Evolutionary conservation across 75 land plant genomes (phyloP).

Genomic region (Pinus taeda): DNA sequence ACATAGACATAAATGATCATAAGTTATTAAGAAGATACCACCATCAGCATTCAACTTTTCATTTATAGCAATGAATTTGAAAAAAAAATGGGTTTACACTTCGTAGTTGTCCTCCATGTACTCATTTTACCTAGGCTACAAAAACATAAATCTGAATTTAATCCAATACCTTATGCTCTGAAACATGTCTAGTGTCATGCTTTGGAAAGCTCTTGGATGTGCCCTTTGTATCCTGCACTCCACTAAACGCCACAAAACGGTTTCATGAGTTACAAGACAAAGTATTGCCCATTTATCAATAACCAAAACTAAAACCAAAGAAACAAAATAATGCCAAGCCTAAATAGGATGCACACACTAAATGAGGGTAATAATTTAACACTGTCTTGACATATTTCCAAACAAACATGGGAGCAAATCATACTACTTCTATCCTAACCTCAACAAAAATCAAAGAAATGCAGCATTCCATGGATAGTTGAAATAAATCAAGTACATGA

Average conservation of each 20-base stretch:
- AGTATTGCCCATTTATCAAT: neutral
- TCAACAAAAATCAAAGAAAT: neutral
- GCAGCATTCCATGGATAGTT: neutral
- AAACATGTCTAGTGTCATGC: constrained; percentile 84
- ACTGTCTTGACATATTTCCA: neutral
- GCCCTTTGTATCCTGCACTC: constrained; percentile 66
- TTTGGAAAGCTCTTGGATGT: constrained; percentile 75
- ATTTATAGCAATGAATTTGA: neutral
- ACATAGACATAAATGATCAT: neutral
- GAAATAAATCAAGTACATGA: neutral
- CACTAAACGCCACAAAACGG: constrained; percentile 31
- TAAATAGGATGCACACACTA: neutral
- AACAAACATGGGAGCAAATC: neutral
- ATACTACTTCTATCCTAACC: neutral
- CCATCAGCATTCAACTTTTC: neutral
- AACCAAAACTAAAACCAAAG: neutral
- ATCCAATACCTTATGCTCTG: constrained; percentile 81
- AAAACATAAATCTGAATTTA: neutral
- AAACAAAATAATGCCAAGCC: neutral
- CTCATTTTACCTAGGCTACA: neutral
- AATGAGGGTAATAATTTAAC: neutral
- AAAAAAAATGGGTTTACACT: neutral
- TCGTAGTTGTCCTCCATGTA: neutral
- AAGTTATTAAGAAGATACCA: neutral
- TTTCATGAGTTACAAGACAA: constrained; percentile 1